These are phyloP conservation scores for Mrakia blollopis DNA, from an alignment of 768 basidiomycete genomes.

Conservation along the genomic window DNA sequence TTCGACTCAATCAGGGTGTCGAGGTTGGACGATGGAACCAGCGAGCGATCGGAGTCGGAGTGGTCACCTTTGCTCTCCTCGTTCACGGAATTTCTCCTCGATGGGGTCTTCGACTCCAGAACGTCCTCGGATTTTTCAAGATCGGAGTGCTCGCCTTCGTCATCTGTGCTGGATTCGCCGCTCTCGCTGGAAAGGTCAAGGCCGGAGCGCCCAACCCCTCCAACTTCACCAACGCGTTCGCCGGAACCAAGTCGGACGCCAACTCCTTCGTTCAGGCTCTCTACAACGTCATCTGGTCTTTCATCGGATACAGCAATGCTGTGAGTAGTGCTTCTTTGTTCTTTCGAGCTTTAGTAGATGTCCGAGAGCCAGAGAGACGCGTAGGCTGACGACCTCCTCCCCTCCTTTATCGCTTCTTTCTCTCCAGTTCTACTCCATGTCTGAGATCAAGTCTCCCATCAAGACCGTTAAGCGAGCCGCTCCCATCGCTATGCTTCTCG, in stretches of 20 bases:
- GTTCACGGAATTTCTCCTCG: conserved; percentile 32
- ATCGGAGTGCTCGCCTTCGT: conserved; percentile 55
- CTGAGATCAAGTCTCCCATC: conserved; percentile 34
- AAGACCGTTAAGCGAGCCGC: conserved; percentile 33
- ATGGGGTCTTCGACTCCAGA: conserved; percentile 42
- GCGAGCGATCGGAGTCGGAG: conserved; percentile 58
- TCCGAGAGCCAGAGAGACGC: no score
- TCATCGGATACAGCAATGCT: conserved; percentile 31
- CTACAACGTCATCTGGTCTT: conserved; percentile 31
- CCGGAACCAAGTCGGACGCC: conserved; percentile 33
- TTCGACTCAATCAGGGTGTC: background rate
- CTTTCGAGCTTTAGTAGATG: no score
- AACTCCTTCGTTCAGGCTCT: conserved; percentile 34
- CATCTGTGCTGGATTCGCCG: conserved; percentile 35
- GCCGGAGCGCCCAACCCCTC: conserved; percentile 28
- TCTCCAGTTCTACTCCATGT: conserved; percentile 27
- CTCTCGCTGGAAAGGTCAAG: conserved; percentile 22
- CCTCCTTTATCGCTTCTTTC: no score
- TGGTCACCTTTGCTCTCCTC: conserved; percentile 41
- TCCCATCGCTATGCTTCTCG: conserved; percentile 34
- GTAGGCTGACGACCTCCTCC: no score
- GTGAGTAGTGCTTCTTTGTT: no score
- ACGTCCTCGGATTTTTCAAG: conserved; percentile 55
- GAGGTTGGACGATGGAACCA: conserved; percentile 51
- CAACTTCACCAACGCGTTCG: conserved; percentile 37